These are phyloP conservation scores for Ganoderma lingzhi DNA, from an alignment of 1,284 basidiomycete species.

Conservation along the genomic window DNA sequence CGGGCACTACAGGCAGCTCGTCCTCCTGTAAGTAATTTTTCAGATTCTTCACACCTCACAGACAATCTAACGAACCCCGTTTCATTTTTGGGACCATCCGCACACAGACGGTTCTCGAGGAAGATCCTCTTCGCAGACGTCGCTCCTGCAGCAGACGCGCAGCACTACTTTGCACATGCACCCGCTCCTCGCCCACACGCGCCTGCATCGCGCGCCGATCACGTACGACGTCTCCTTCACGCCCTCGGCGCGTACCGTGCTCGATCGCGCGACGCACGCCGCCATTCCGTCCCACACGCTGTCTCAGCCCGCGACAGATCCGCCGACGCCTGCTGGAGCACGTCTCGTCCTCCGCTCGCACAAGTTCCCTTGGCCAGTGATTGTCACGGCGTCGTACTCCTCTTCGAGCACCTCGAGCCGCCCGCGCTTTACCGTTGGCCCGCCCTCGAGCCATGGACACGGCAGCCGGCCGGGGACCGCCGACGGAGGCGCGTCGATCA, in stretches of 20 bases:
- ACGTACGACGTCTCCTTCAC: slow-evolving; percentile 67
- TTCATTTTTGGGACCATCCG: not conserved
- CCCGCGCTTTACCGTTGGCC: slow-evolving; percentile 43
- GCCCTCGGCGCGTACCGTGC: slow-evolving; percentile 63
- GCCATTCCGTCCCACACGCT: slow-evolving; percentile 66
- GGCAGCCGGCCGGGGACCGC: slow-evolving; percentile 37
- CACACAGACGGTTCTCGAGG: slow-evolving; percentile 33
- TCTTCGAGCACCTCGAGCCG: slow-evolving; percentile 17
- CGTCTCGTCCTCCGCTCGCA: slow-evolving; percentile 64
- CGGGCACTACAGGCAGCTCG: slow-evolving; percentile 45
- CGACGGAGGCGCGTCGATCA: slow-evolving; percentile 47
- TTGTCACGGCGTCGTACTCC: slow-evolving; percentile 46
- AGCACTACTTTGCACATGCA: slow-evolving; percentile 62
- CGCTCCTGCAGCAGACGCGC: slow-evolving; percentile 48
- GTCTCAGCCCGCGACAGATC: slow-evolving; percentile 70
- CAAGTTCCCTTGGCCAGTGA: slow-evolving; percentile 68
- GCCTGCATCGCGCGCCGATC: slow-evolving; percentile 62
- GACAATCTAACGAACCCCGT: slow-evolving; percentile 8
- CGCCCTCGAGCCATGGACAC: slow-evolving; percentile 38
- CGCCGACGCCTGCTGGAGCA: slow-evolving; percentile 53
- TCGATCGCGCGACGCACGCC: slow-evolving; percentile 60
- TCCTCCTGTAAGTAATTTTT: slow-evolving; percentile 41
- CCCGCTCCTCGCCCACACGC: slow-evolving; percentile 64
- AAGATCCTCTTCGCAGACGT: slow-evolving; percentile 32
- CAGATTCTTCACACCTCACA: slow-evolving; percentile 2